Percentiles rank a stretch among this genome's conserved stretches.
Evolutionary conservation across 2,329 filamentous ascomycete genomes (phyloP).

Genomic region (Colletotrichum plurivorum): DNA sequence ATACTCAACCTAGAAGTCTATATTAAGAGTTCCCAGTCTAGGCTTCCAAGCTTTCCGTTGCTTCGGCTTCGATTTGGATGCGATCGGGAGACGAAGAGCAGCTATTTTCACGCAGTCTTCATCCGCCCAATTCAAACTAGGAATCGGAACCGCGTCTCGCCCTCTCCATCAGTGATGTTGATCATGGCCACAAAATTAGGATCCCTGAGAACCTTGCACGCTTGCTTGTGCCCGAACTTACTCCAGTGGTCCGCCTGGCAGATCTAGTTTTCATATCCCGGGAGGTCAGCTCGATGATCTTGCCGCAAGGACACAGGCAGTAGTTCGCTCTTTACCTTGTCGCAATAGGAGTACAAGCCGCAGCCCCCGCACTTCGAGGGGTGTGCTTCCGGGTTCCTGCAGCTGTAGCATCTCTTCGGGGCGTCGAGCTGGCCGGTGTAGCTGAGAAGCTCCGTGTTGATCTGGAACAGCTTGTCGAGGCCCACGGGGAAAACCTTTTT

Average conservation of each 20-base stretch:
- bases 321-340: background rate
- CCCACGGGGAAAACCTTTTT: constrained; percentile 2
- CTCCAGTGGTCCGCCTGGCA: constrained; percentile 5
- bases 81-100: too few species aligned
- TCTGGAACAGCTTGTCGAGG: background rate
- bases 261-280: background rate
- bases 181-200: background rate
- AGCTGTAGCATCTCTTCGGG: background rate
- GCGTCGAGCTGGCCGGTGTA: background rate
- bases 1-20: too few species aligned
- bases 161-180: background rate
- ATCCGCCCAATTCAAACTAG: too few species aligned
- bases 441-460: background rate
- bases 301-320: background rate
- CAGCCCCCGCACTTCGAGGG: constrained; percentile 9
- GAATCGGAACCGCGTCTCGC: too few species aligned
- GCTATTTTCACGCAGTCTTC: too few species aligned
- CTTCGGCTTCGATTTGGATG: too few species aligned
- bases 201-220: background rate
- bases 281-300: background rate
- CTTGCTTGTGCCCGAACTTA: background rate
- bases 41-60: too few species aligned
- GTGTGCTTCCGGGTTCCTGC: background rate
- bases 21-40: too few species aligned
- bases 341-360: constrained; percentile 3